Evolutionary conservation across 2,329 filamentous ascomycete species (phyloP).

Genomic region (Achaetomium macrosporum): DNA sequence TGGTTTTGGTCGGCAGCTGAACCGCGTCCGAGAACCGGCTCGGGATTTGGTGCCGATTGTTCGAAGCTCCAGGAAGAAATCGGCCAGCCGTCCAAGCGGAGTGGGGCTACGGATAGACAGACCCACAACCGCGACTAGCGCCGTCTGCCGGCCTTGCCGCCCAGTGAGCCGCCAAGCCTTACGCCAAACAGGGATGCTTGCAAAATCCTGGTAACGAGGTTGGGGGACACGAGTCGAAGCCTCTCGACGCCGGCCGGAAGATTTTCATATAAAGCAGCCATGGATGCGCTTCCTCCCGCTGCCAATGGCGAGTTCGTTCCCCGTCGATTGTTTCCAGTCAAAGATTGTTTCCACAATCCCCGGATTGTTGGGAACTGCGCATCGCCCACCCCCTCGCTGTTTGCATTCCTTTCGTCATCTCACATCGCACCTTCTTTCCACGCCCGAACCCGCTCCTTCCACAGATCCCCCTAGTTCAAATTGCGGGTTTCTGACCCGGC

Average conservation of each 20-base stretch:
- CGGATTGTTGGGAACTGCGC: neutral
- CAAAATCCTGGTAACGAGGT: neutral
- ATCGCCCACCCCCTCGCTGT: neutral
- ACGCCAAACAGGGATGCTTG: neutral
- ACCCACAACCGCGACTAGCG: neutral
- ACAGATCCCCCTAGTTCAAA: neutral
- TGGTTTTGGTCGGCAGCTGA: neutral
- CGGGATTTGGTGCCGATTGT: neutral
- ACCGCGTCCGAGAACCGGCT: neutral
- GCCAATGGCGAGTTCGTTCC: constrained; percentile 2
- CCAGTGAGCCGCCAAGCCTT: neutral
- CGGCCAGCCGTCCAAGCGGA: neutral
- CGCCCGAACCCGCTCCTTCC: neutral
- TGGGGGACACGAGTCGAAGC: neutral
- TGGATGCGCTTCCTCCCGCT: neutral
- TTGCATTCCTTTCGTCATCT: neutral
- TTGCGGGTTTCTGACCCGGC: neutral
- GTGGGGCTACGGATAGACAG: neutral
- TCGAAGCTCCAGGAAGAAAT: neutral
- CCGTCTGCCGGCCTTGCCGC: neutral
- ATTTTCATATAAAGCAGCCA: constrained; percentile 1
- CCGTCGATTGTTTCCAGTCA: neutral
- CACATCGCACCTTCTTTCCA: neutral
- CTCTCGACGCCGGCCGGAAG: neutral
- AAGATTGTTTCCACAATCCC: neutral